Evolutionary conservation across 2,329 filamentous ascomycete genomes (phyloP).

Genomic region (Verticillium alfalfae): DNA sequence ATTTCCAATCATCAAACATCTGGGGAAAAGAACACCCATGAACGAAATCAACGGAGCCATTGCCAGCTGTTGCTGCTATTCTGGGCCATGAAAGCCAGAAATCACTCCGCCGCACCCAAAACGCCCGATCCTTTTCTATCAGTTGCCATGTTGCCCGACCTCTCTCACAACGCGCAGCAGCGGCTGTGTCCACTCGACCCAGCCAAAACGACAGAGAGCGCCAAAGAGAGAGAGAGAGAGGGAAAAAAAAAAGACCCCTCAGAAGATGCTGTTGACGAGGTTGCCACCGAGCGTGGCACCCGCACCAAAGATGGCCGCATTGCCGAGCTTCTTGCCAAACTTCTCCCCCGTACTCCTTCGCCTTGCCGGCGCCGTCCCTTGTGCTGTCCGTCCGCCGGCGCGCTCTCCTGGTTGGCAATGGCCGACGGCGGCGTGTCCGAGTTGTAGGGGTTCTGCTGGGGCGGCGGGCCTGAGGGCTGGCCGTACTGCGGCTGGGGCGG

Average conservation of each 20-base stretch:
- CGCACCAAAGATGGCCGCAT: conserved; percentile 81
- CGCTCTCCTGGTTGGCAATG: conserved; percentile 53
- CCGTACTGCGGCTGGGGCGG: conserved; percentile 30
- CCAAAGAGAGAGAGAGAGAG: not conserved
- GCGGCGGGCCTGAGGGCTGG: conserved; percentile 35
- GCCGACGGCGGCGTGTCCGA: conserved; percentile 69
- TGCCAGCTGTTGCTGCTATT: too few relatives aligned
- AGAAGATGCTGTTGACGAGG: conserved; percentile 88
- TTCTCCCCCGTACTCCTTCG: conserved; percentile 83
- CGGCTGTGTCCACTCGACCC: too few relatives aligned
- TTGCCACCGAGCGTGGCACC: conserved; percentile 87
- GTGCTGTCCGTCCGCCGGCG: conserved; percentile 9
- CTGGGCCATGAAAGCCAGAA: too few relatives aligned
- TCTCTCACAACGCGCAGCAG: too few relatives aligned
- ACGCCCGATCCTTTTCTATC: too few relatives aligned
- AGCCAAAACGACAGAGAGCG: too few relatives aligned
- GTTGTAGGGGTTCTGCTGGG: conserved; percentile 58
- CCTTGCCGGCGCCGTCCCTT: conserved; percentile 53
- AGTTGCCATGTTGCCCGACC: too few relatives aligned
- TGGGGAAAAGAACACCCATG: too few relatives aligned
- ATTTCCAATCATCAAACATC: too few relatives aligned
- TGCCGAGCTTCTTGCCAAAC: conserved; percentile 86
- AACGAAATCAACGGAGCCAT: too few relatives aligned
- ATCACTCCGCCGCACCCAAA: too few relatives aligned
- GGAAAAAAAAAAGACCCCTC: conserved; percentile 16